Percentiles rank a stretch among this genome's conserved stretches.
Conservation (phyloP, 495 filamentous ascomycete genomes). For the Umbilicaria muhlenbergii region DNA sequence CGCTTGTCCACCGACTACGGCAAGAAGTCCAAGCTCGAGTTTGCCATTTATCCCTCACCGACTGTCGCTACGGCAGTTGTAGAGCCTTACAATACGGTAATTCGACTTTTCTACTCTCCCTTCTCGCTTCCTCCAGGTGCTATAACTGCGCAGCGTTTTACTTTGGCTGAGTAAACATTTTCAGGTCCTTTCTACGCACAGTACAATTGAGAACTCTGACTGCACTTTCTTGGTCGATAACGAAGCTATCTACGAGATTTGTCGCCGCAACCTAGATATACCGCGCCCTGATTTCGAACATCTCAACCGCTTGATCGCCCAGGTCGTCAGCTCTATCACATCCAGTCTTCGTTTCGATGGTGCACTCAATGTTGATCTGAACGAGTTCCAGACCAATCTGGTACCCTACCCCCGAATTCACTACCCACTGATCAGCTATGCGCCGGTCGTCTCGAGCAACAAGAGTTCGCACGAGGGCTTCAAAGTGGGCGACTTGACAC, state of each 20-base stretch:
- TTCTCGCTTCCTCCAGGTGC: too few relatives aligned
- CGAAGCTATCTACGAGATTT: slow-evolving; percentile 88
- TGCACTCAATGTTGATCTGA: slow-evolving; percentile 81
- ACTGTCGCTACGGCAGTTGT: slow-evolving; percentile 78
- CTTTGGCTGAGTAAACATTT: too few relatives aligned
- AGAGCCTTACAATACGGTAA: slow-evolving; percentile 71
- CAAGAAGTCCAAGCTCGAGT: slow-evolving; percentile 93
- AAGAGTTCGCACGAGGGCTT: slow-evolving; percentile 85
- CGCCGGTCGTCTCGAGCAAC: slow-evolving; percentile 66
- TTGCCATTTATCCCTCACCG: slow-evolving; percentile 76
- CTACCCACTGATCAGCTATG: slow-evolving; percentile 81
- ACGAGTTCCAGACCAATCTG: slow-evolving; percentile 91
- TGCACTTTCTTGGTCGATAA: slow-evolving; percentile 90
- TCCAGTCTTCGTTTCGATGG: slow-evolving; percentile 82
- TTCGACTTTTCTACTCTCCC: too few relatives aligned
- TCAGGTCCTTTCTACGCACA: slow-evolving; percentile 69
- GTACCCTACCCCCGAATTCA: slow-evolving; percentile 87
- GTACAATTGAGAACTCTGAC: slow-evolving; percentile 85
- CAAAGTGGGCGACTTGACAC: slow-evolving; percentile 75
- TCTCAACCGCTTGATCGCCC: slow-evolving; percentile 78
- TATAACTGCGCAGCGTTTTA: too few relatives aligned
- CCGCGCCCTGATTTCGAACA: slow-evolving; percentile 77
- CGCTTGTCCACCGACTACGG: slow-evolving; percentile 78
- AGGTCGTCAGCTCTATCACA: slow-evolving; percentile 85
- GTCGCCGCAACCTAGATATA: slow-evolving; percentile 76